phyloP scores from a whole-genome alignment of 1,284 basidiomycete genomes.

The Malassezia psittaci region DNA sequence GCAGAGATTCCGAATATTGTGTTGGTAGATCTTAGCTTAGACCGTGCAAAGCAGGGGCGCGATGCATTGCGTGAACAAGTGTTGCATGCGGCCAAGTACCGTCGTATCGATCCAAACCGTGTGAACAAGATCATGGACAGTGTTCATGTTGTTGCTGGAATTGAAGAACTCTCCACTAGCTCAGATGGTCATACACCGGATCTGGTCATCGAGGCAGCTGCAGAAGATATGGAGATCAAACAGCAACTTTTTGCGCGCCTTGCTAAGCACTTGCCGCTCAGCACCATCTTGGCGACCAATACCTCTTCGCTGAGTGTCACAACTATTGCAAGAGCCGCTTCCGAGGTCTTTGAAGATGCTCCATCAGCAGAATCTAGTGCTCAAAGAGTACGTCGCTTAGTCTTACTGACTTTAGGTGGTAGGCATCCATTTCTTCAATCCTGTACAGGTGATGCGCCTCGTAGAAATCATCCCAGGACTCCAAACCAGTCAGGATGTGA shows the following conservation, averaged over 20 bases:
- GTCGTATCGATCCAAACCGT: slow-evolving; percentile 59
- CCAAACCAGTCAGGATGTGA: slow-evolving; percentile 69
- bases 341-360: slow-evolving; percentile 24
- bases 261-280: slow-evolving; percentile 59
- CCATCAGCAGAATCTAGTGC: slow-evolving; percentile 27
- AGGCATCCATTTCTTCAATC: slow-evolving; percentile 89
- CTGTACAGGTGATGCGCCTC: slow-evolving; percentile 61
- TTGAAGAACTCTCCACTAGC: slow-evolving; percentile 36
- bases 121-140: slow-evolving; percentile 60
- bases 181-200: slow-evolving; percentile 58
- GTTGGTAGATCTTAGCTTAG: slow-evolving; percentile 24
- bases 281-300: slow-evolving; percentile 78
- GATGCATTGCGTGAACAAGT: slow-evolving; percentile 62
- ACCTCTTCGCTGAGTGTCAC: slow-evolving; percentile 90
- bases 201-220: slow-evolving; percentile 87
- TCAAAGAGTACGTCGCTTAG: slow-evolving; percentile 18
- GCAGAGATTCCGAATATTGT: slow-evolving; percentile 23
- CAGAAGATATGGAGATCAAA: slow-evolving; percentile 74
- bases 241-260: slow-evolving; percentile 66
- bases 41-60: slow-evolving; percentile 48
- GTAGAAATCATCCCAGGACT: slow-evolving; percentile 84
- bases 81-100: slow-evolving; percentile 77
- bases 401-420: slow-evolving; percentile 18
- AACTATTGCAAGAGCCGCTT: slow-evolving; percentile 64
- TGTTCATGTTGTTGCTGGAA: slow-evolving; percentile 18